Evolutionary conservation across 805 yeast genomes (phyloP).

Genomic region (Starmerella cellae): DNA sequence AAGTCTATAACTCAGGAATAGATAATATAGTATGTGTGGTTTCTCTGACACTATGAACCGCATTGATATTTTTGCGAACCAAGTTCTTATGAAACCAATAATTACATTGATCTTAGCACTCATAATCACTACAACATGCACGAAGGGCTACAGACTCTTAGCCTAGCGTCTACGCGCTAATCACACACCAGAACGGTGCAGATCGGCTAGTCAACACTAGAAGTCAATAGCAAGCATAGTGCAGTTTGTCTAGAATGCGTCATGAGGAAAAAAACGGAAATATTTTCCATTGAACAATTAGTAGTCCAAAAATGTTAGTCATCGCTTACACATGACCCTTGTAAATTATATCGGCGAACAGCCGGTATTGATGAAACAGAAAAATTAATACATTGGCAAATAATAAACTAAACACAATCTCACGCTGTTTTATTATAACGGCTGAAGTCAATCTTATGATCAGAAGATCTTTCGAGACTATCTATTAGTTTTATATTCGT

Average conservation of each 20-base stretch:
- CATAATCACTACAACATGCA: slow-evolving; percentile 24
- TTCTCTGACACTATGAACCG: slow-evolving; percentile 27
- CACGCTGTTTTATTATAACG: too few species aligned
- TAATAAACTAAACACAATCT: too few species aligned
- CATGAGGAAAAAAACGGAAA: neutral
- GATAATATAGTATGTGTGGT: slow-evolving; percentile 21
- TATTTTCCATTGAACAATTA: neutral
- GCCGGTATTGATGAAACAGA: too few species aligned
- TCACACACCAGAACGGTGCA: slow-evolving; percentile 17
- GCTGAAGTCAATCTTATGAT: too few species aligned
- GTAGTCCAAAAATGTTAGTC: too few species aligned
- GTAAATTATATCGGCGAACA: too few species aligned
- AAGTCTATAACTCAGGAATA: too few species aligned
- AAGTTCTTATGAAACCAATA: slow-evolving; percentile 26
- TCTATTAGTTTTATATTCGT: too few species aligned
- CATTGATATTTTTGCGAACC: slow-evolving; percentile 17
- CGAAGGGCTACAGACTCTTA: slow-evolving; percentile 1
- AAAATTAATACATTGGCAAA: too few species aligned
- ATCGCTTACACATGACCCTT: too few species aligned
- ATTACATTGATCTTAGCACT: slow-evolving; percentile 21
- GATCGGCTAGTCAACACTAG: neutral
- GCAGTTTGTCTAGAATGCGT: slow-evolving; percentile 25
- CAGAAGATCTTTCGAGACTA: too few species aligned
- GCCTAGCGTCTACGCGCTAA: neutral
- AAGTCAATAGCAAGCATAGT: slow-evolving; percentile 10